Percentiles rank a stretch among this genome's conserved stretches.
These are phyloP conservation scores for Oryza australiensis DNA, from an alignment of 176 grass and related monocot genomes.

Conservation along the genomic window DNA sequence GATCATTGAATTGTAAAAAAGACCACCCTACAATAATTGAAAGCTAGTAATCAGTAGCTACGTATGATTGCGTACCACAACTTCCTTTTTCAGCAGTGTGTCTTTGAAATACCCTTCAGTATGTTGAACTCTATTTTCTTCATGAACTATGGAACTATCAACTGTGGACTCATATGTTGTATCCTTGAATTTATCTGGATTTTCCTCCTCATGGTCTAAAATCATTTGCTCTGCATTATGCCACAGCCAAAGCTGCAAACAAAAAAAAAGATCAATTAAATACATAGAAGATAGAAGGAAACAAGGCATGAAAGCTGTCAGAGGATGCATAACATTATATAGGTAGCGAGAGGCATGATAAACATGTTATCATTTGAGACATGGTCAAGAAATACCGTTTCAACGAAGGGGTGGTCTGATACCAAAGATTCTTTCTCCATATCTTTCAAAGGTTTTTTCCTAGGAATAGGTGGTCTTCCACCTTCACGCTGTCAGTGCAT, in stretches of 20 bases:
- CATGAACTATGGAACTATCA: slow-evolving; percentile 45
- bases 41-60: background rate
- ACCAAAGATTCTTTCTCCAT: slow-evolving; percentile 72
- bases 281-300: background rate
- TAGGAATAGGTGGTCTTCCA: slow-evolving; percentile 71
- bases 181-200: slow-evolving; percentile 86
- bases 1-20: slow-evolving; percentile 9
- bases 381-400: slow-evolving; percentile 54
- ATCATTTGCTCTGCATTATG: slow-evolving; percentile 99
- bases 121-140: slow-evolving; percentile 81
- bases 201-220: slow-evolving; percentile 91
- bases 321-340: slow-evolving; percentile 4
- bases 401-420: slow-evolving; percentile 94
- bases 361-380: slow-evolving; percentile 28
- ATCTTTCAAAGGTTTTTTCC: slow-evolving; percentile 67
- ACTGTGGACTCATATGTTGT: slow-evolving; percentile 73
- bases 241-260: slow-evolving; percentile 77
- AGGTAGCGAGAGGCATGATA: slow-evolving; percentile 9
- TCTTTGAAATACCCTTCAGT: slow-evolving; percentile 71
- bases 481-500: slow-evolving; percentile 62
- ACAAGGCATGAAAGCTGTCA: slow-evolving; percentile 14
- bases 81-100: slow-evolving; percentile 68
- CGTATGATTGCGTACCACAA: slow-evolving; percentile 54
- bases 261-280: background rate
- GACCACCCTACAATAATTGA: slow-evolving; percentile 7